Evolutionary conservation across 208 protist genomes (phyloP).

Genomic region (Leishmania amazonensis): DNA sequence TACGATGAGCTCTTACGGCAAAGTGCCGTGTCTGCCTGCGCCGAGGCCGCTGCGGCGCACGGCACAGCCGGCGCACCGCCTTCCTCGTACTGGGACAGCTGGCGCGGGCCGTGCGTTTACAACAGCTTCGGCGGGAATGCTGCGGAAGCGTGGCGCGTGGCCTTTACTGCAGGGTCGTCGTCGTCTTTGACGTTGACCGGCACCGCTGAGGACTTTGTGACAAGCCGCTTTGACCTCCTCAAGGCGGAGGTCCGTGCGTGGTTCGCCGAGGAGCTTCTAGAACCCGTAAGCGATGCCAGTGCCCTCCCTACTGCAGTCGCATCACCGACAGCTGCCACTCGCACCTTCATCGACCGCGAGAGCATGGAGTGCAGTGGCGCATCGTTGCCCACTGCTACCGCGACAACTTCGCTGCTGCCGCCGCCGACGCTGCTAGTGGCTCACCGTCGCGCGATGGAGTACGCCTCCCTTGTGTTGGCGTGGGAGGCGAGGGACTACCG

Average conservation of each 20-base stretch:
- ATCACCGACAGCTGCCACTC: neutral
- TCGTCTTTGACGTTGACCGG: neutral
- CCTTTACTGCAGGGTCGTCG: slow-evolving; percentile 1
- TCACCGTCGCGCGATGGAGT: slow-evolving; percentile 54
- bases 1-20: neutral
- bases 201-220: slow-evolving; percentile 12
- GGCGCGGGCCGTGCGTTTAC: slow-evolving; percentile 27
- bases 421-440: neutral
- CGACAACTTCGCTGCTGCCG: neutral
- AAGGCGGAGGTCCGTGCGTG: slow-evolving; percentile 19
- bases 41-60: neutral
- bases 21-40: neutral
- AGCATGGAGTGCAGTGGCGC: slow-evolving; percentile 7
- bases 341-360: neutral
- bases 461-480: slow-evolving; percentile 69
- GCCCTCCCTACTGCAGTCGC: neutral
- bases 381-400: neutral
- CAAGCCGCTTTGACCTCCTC: slow-evolving; percentile 19
- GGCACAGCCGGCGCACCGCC: neutral
- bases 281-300: neutral
- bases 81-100: slow-evolving; percentile 24
- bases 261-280: slow-evolving; percentile 23
- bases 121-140: slow-evolving; percentile 20
- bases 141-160: slow-evolving; percentile 18
- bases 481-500: slow-evolving; percentile 70